A percentile compares a stretch with the other conserved stretches of the same genome.
Conservation (phyloP, 2,329 filamentous ascomycete species). For the Colletotrichum musicola region DNA sequence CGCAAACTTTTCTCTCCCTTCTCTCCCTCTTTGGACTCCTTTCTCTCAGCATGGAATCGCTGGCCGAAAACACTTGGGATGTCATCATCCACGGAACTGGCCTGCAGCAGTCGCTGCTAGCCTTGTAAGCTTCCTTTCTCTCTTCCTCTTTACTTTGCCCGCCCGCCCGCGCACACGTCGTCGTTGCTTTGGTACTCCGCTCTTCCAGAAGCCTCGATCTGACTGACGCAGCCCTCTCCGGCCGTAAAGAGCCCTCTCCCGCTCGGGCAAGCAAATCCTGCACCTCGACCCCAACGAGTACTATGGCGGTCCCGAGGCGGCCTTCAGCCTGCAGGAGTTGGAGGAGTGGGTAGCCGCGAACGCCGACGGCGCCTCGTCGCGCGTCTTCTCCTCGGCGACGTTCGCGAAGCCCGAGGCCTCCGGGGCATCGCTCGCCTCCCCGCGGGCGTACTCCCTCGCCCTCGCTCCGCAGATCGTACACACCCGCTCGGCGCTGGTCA, state of each 20-base stretch:
- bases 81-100: constrained; percentile 84
- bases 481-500: constrained; percentile 81
- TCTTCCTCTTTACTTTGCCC: constrained; percentile 16
- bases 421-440: constrained; percentile 60
- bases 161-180: constrained; percentile 22
- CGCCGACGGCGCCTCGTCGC: constrained; percentile 44
- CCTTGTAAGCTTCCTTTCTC: constrained; percentile 70
- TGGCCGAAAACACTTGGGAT: constrained; percentile 82
- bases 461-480: constrained; percentile 91
- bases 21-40: background rate
- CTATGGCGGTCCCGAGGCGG: constrained; percentile 89
- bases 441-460: constrained; percentile 84
- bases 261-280: constrained; percentile 90
- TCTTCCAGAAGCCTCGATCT: constrained; percentile 61
- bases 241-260: constrained; percentile 83
- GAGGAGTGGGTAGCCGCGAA: constrained; percentile 76
- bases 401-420: constrained; percentile 53
- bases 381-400: constrained; percentile 52
- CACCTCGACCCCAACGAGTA: constrained; percentile 90
- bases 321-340: constrained; percentile 85
- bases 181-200: constrained; percentile 25
- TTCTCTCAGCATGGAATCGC: constrained; percentile 74
- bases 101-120: constrained; percentile 82
- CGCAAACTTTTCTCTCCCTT: constrained; percentile 14
- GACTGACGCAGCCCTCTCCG: constrained; percentile 75